Percentiles rank a stretch among this genome's conserved stretches.
Conservation (phyloP, 1,139 yeast genomes). For the Yamadazyma aaseri region DNA sequence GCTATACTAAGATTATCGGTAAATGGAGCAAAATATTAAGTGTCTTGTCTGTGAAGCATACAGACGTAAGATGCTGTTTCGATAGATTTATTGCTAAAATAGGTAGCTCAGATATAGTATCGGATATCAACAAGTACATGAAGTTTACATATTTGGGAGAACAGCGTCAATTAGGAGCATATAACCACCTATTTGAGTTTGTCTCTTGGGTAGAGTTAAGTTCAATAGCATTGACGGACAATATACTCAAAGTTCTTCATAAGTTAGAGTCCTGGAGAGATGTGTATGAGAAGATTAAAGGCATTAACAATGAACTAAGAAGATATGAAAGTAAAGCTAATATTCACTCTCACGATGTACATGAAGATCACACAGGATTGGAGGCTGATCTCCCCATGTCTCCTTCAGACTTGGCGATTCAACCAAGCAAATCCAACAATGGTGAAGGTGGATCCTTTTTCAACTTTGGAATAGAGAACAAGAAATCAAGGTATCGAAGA, state of each 20-base stretch:
- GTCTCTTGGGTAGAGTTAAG: constrained; percentile 31
- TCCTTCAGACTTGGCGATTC: constrained; percentile 1
- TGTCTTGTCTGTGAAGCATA: constrained; percentile 42
- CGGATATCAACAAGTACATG: constrained; percentile 3
- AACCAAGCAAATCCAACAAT: neutral
- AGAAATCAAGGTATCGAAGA: constrained; percentile 33
- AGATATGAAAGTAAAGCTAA: constrained; percentile 23
- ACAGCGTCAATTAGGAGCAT: constrained; percentile 16
- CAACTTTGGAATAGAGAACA: constrained; percentile 37
- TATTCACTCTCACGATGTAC: constrained; percentile 8
- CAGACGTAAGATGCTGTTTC: constrained; percentile 35
- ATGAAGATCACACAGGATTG: neutral
- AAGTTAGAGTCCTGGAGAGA: constrained; percentile 55
- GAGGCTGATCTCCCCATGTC: neutral
- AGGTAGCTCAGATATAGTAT: constrained; percentile 12
- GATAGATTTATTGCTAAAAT: constrained; percentile 21
- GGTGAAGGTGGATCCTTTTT: constrained; percentile 21
- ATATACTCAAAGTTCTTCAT: constrained; percentile 37
- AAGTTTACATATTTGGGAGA: constrained; percentile 14
- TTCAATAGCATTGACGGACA: constrained; percentile 36
- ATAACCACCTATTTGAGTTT: constrained; percentile 19
- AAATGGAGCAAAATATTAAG: constrained; percentile 43
- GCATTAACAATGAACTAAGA: constrained; percentile 30
- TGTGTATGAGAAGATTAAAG: constrained; percentile 28
- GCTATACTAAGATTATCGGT: constrained; percentile 28